Base-by-base conservation (phyloP, 2,329 filamentous ascomycete species). In the Alternaria sp. region DNA sequence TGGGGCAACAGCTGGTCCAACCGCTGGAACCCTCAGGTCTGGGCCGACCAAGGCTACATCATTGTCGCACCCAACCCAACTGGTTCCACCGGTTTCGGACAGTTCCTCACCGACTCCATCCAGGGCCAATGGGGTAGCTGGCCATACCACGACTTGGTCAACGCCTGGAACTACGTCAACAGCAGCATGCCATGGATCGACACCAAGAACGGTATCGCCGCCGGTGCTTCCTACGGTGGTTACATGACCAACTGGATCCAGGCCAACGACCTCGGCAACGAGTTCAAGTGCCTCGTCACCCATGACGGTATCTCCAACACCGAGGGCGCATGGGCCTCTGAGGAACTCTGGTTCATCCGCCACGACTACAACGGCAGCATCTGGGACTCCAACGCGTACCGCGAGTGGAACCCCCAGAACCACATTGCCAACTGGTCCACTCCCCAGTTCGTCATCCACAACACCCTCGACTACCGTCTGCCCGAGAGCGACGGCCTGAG, bases 361-460 rank as follows among this genome's bases (percentile, higher is more conserved):
- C 84, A 82, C 67, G 84, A 81, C 62, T 76, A 77, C 67, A 74
- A 76, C 53, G 80, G 79, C 62, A 75, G 68, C 53, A 68, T 76
- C 57, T 78, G 72, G 72, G 70, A 77, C 19, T 60, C 67, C 47
- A 57, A 68, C 28, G 80, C 83, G 12, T 89, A 87, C 83, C 79
- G 82, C 44, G 77, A 82, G 61, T 90, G 85, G 84, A 87, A 90
- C 72, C 88, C 88, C 0, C 82, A 83, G 40, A 81, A 83, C 25
- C 84, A 86, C 72, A 83, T 87, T 1, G 81, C 85, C 43, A 86
- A 95, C 74, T 97, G 93, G 92, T 84, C 87, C 3, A 97, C 94
- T 1, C 96, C 96, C 0, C 90, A 96, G 80, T 85, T 99, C 67
- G 89, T 96, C 65, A 91, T 98, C 59, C 95, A 98, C 81, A 96